Conservation (phyloP, 306 rosid species). For the Lagenaria siceraria region DNA sequence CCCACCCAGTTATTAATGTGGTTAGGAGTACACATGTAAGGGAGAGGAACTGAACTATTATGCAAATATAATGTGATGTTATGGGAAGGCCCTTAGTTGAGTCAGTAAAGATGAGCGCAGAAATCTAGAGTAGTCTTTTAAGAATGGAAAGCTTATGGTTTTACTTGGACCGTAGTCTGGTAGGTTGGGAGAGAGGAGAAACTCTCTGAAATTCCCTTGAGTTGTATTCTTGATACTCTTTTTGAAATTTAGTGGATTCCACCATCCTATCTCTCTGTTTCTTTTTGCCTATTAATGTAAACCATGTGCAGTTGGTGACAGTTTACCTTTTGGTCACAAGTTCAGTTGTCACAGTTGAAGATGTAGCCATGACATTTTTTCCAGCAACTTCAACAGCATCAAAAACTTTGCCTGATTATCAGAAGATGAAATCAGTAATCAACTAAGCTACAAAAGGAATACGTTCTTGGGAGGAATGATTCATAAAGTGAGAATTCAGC, state of each 20-base stretch:
- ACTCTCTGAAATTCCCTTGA: neutral
- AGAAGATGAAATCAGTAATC: conserved; percentile 7
- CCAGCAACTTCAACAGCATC: conserved; percentile 95
- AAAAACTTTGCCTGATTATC: conserved; percentile 57
- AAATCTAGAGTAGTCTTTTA: too few relatives aligned
- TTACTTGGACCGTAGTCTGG: neutral
- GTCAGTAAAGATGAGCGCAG: too few relatives aligned
- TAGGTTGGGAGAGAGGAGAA: neutral
- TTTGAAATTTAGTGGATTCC: neutral
- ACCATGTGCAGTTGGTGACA: conserved; percentile 8
- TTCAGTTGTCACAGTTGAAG: conserved; percentile 81
- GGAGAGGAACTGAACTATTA: too few relatives aligned
- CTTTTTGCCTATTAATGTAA: neutral
- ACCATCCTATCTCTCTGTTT: neutral
- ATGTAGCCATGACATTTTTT: conserved; percentile 78
- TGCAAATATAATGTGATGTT: too few relatives aligned
- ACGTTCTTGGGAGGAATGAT: neutral
- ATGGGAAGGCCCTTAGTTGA: too few relatives aligned
- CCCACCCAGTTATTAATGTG: too few relatives aligned
- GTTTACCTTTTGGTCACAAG: conserved; percentile 66
- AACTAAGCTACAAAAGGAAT: neutral
- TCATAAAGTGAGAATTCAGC: neutral
- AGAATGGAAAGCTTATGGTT: neutral
- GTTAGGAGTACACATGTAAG: too few relatives aligned
- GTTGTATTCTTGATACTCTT: neutral